phyloP scores from a whole-genome alignment of 768 basidiomycete genomes.

The Hericium rajendrae region DNA sequence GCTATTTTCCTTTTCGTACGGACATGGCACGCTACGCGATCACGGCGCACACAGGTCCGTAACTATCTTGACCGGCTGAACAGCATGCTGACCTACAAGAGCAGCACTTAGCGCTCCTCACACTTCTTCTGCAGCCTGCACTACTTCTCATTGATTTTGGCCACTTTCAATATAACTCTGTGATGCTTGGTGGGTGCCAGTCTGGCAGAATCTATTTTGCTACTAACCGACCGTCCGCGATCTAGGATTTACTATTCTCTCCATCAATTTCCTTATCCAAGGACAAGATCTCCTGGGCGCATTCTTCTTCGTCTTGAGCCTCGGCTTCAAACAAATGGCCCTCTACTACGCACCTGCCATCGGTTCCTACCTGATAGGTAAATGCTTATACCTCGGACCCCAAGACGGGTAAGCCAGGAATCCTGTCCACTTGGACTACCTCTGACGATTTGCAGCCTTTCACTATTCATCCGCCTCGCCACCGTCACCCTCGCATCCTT shows the following conservation, averaged over 20 bases:
- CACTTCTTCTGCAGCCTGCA: constrained; percentile 74
- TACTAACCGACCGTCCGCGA: no score
- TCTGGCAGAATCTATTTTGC: no score
- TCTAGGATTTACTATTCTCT: constrained; percentile 57
- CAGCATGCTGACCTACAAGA: not conserved
- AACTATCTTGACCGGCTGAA: not conserved
- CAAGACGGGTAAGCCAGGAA: constrained; percentile 45
- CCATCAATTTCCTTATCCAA: constrained; percentile 59
- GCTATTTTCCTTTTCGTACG: constrained; percentile 58
- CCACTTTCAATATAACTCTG: constrained; percentile 92
- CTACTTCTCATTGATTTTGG: constrained; percentile 83
- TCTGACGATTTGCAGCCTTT: no score
- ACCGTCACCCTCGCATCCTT: constrained; percentile 55
- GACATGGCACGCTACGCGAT: constrained; percentile 59
- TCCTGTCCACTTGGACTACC: no score
- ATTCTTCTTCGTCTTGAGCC: constrained; percentile 69
- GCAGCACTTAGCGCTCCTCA: constrained; percentile 59
- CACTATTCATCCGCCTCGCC: constrained; percentile 59
- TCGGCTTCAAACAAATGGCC: constrained; percentile 95
- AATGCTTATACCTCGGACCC: constrained; percentile 77
- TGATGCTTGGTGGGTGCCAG: constrained; percentile 68
- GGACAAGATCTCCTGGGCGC: constrained; percentile 71
- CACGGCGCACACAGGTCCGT: constrained; percentile 69
- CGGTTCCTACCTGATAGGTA: constrained; percentile 84
- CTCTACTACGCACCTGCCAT: constrained; percentile 89